Base-by-base conservation (phyloP, 2,329 filamentous ascomycete species). In the Colletotrichum liaoningense region DNA sequence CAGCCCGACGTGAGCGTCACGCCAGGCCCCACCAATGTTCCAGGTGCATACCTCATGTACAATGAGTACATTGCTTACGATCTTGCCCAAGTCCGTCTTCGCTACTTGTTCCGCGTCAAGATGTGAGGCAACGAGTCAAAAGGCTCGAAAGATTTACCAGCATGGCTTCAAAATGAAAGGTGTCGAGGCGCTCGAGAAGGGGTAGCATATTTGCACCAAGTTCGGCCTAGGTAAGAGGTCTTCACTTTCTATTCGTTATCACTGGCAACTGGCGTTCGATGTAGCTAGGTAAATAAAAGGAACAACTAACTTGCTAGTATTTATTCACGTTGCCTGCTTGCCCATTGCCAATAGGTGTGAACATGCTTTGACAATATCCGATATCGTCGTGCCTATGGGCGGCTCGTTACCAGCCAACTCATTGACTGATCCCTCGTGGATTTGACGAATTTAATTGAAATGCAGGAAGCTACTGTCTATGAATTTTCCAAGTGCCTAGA, bases 21-120 rank as follows among this genome's bases (percentile, higher is more conserved):
- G 8, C 88, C 90, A 0, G 87, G 86, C 0, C 67, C 80, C 1
- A 92, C 89, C 0, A 81, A 85, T 0, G 79, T 89, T 0, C 38
- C 75, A 0, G 78, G 81, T 12, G 86, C 89, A 0, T 82, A 80
- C 33, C 84, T 95, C 26, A 80, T 83, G 63, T 94, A 94, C 83
- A 94, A 95, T 79, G 93, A 95, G 83, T 94, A 91, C 80, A 94
- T 94, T 74, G 87, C 87, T 64, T 95, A 95, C 77, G 88, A 94
- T 75, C 84, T 93, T 3, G 86, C 91, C 0, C 93, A 95, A 80
- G 88, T 95, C 42, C 90, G 91, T 56, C 85, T 94, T 5, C 88
- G 93, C 5, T 94, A 95, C 77, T 84, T 95, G 4, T 88, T 94
- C 78, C 88, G 90, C 6, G 89, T 94, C 60, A 87, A 86, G 78